Evolutionary conservation across 257 asterid genomes (phyloP), one percentile per base, ranked within the genome.

Genomic region (Nicotiana obtusifolia): DNA sequence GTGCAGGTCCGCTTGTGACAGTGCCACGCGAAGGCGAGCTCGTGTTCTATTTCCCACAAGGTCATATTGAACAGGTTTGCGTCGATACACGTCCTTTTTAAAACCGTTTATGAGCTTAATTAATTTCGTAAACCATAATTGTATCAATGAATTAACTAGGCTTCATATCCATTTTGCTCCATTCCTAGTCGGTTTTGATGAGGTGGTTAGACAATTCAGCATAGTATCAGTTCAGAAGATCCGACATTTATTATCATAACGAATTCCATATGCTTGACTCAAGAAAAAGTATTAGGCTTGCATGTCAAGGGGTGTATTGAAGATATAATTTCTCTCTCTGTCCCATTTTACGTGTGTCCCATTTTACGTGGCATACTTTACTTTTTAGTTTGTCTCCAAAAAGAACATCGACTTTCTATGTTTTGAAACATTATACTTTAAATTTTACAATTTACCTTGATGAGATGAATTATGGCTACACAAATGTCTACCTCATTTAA

Each of bases 1-100:
- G 99, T 81, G 99, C 99, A 47, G 99, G 99, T 53, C 98, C 99
- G 17, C 85, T 95, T 77, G 99, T 94, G 66, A 95, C 97, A 7
- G 95, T 95, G 56, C 99, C 98, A 75, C 93, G 92, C 31, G 91
- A 94, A 54, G 28, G 83, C 10, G 97, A 92, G 84, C 92, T 94
- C 26, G 99, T 95, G 44, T 95, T 82, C 85, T 95, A 95, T 83
- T 95, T 95, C 80, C 99, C 97, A 49, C 99, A 95, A 89, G 99
- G 99, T 64, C 99, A 95, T 89, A 91, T 94, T 69, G 99, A 95
- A 77, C 98, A 95, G 98, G 99, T 95, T 68, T 75, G 65, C 62
- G 4, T 73, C 41, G 47, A 44, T 69, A 20, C 57, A 10, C 0
- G 20, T 7, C 41, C 41, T 49, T 54, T 37, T 71, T 20, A 37